These are phyloP conservation scores for Knufia petricola DNA, from an alignment of 2,329 filamentous ascomycete genomes.

Conservation along the genomic window DNA sequence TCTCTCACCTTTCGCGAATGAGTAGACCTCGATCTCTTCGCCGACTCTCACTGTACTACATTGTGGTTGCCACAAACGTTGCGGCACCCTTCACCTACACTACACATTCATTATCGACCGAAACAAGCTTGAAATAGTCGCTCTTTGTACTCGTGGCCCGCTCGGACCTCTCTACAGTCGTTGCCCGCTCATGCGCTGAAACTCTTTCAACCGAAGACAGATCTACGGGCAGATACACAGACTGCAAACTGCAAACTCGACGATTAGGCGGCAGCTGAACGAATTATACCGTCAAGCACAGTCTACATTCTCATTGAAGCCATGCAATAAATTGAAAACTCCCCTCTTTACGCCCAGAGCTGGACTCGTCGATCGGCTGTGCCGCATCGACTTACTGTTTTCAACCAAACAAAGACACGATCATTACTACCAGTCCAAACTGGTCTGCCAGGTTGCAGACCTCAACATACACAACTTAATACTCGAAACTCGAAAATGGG, in stretches of 20 bases:
- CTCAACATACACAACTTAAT: slow-evolving; percentile 5
- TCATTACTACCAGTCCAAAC: slow-evolving; percentile 6
- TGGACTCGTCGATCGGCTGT: slow-evolving; percentile 21
- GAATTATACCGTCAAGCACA: background rate
- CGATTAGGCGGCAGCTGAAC: background rate
- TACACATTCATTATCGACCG: background rate
- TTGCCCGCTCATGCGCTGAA: background rate
- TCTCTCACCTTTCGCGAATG: too few relatives aligned
- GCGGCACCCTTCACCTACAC: background rate
- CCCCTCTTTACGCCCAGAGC: slow-evolving; percentile 16
- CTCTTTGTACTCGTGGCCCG: slow-evolving; percentile 1
- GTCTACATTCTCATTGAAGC: slow-evolving; percentile 7
- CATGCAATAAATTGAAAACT: slow-evolving; percentile 16
- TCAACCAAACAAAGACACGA: slow-evolving; percentile 11
- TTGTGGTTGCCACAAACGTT: too few relatives aligned
- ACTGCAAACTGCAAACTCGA: background rate
- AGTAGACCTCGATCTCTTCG: too few relatives aligned
- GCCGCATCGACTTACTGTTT: slow-evolving; percentile 12
- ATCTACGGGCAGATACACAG: background rate
- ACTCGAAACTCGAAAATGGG: slow-evolving; percentile 48
- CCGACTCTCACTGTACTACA: too few relatives aligned
- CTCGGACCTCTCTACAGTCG: background rate
- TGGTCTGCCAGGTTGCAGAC: slow-evolving; percentile 19
- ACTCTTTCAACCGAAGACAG: background rate
- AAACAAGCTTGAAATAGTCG: slow-evolving; percentile 5